Evolutionary conservation across 352 stramenopile species (phyloP).

Genomic region (Pythium sukuiense): DNA sequence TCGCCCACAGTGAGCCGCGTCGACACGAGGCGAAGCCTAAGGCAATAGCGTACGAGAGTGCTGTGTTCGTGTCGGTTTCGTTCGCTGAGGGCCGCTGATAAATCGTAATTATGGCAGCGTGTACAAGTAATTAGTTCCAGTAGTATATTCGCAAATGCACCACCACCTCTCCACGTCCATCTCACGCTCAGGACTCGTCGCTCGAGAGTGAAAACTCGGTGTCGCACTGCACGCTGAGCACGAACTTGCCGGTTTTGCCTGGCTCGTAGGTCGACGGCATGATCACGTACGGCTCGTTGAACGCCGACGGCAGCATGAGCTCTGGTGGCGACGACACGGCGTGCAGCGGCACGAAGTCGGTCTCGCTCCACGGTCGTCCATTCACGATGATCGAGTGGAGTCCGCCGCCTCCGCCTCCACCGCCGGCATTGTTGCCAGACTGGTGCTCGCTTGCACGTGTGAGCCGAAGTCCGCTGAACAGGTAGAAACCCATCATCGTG

Average conservation of each 20-base stretch:
- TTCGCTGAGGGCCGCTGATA: not conserved
- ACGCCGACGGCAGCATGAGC: slow-evolving; percentile 58
- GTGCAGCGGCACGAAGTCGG: slow-evolving; percentile 82
- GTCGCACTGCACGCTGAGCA: slow-evolving; percentile 83
- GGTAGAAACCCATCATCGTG: slow-evolving; percentile 91
- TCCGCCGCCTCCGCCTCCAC: not conserved
- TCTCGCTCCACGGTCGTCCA: slow-evolving; percentile 75
- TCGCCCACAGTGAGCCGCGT: not conserved
- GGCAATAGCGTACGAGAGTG: slow-evolving; percentile 1
- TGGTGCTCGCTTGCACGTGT: slow-evolving; percentile 31
- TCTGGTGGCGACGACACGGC: slow-evolving; percentile 66
- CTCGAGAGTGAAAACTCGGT: slow-evolving; percentile 71
- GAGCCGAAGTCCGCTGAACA: slow-evolving; percentile 61
- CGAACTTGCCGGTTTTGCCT: slow-evolving; percentile 73
- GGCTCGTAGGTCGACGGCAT: slow-evolving; percentile 90
- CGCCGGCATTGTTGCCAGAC: not conserved
- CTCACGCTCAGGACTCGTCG: slow-evolving; percentile 32
- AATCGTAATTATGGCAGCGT: slow-evolving; percentile 15
- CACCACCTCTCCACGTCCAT: no score
- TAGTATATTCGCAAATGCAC: slow-evolving; percentile 1
- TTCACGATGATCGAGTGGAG: slow-evolving; percentile 59
- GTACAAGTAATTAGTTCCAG: slow-evolving; percentile 13
- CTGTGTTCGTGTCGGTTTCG: slow-evolving; percentile 8
- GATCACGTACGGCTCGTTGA: slow-evolving; percentile 86
- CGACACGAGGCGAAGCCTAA: not conserved